phyloP scores from a whole-genome alignment of 768 basidiomycete genomes.

The Hebeloma cylindrosporum region DNA sequence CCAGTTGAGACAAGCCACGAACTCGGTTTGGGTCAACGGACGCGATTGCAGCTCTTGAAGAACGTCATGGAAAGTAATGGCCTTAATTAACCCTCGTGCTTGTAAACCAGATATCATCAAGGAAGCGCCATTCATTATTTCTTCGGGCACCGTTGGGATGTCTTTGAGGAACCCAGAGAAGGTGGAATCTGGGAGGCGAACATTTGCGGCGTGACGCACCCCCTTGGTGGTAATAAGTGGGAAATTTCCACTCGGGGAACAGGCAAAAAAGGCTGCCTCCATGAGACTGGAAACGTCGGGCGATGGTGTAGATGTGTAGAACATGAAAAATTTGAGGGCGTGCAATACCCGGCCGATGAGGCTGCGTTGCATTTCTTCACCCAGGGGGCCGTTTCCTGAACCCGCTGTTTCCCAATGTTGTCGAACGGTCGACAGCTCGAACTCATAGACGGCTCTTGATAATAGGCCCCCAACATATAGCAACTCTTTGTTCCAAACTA shows the following conservation, averaged over 20 bases:
- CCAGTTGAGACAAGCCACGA: constrained; percentile 86
- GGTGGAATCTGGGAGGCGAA: constrained; percentile 72
- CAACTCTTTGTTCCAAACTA: constrained; percentile 91
- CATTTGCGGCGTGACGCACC: constrained; percentile 59
- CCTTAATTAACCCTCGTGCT: constrained; percentile 61
- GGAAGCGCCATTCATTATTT: constrained; percentile 55
- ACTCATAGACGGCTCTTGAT: constrained; percentile 79
- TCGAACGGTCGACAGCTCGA: constrained; percentile 66
- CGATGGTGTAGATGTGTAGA: constrained; percentile 85
- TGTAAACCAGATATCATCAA: constrained; percentile 62
- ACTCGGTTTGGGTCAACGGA: constrained; percentile 71
- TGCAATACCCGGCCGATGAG: constrained; percentile 69
- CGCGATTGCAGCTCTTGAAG: constrained; percentile 70
- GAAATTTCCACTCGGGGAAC: constrained; percentile 49
- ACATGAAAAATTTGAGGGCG: constrained; percentile 87
- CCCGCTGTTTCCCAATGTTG: constrained; percentile 56
- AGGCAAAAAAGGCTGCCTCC: constrained; percentile 78
- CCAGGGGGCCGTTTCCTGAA: constrained; percentile 27
- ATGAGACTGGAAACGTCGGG: constrained; percentile 69
- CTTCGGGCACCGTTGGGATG: constrained; percentile 70
- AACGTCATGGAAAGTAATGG: constrained; percentile 82
- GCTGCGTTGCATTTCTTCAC: constrained; percentile 46
- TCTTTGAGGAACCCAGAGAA: constrained; percentile 76
- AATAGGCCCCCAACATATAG: constrained; percentile 83
- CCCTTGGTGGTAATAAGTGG: constrained; percentile 78